phyloP scores from a whole-genome alignment of 257 asterid genomes.

The Plectranthus barbatus region DNA sequence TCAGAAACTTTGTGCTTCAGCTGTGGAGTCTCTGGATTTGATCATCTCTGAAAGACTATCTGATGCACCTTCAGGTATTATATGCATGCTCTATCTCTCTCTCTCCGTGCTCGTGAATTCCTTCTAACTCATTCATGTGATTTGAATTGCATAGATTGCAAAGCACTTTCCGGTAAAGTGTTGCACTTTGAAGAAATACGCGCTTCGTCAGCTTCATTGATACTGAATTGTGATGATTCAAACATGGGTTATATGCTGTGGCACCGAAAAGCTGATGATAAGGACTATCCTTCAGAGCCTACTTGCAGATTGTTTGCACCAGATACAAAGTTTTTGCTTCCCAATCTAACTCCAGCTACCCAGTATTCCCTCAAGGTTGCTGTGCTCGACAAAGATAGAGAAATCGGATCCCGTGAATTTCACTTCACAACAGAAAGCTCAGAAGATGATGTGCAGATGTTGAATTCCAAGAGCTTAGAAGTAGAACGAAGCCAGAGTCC shows the following conservation, averaged over 20 bases:
- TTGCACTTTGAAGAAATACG: conserved; percentile 44
- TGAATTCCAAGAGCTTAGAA: conserved; percentile 30
- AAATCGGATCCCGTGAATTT: conserved; percentile 36
- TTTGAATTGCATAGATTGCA: conserved; percentile 36
- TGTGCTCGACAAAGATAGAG: conserved; percentile 36
- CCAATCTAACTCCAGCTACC: conserved; percentile 50
- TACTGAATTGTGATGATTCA: conserved; percentile 19
- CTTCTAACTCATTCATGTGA: not conserved
- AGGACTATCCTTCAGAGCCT: conserved; percentile 50
- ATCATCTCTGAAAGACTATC: conserved; percentile 35
- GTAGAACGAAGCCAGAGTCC: conserved; percentile 57
- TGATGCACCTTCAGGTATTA: conserved; percentile 34
- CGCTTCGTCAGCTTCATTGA: conserved; percentile 29
- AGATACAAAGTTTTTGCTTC: conserved; percentile 36
- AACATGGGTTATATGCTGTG: conserved; percentile 38
- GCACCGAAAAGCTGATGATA: conserved; percentile 62
- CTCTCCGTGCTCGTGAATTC: not conserved
- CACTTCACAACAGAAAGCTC: conserved; percentile 33
- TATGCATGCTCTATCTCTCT: conserved; percentile 10
- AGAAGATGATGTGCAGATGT: conserved; percentile 21
- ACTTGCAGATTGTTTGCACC: conserved; percentile 52
- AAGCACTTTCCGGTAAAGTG: conserved; percentile 27
- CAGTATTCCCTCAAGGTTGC: conserved; percentile 53
- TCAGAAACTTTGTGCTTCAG: conserved; percentile 66
- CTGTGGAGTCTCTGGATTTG: conserved; percentile 54